Evolutionary conservation across 2,329 filamentous ascomycete species (phyloP).

Genomic region (Teratosphaeria zuluensis): DNA sequence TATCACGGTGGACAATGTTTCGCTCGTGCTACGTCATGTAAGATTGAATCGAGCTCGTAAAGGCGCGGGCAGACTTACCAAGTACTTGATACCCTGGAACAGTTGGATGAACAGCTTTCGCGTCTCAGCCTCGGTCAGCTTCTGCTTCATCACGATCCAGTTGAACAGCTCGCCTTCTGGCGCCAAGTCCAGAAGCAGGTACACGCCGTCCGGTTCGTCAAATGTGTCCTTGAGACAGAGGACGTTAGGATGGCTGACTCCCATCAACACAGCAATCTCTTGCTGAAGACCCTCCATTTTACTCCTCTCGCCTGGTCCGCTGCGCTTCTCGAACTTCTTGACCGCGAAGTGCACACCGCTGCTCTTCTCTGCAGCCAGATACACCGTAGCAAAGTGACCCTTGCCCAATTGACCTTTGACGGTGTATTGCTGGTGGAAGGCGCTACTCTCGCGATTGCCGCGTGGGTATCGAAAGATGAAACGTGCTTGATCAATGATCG

Average conservation of each 20-base stretch:
- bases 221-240: constrained; percentile 93
- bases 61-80: constrained; percentile 50
- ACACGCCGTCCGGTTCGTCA: constrained; percentile 81
- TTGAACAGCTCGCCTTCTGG: constrained; percentile 94
- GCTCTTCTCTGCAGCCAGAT: constrained; percentile 76
- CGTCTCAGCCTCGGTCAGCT: constrained; percentile 72
- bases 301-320: constrained; percentile 70
- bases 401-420: constrained; percentile 80
- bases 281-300: constrained; percentile 83
- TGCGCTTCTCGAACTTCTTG: constrained; percentile 84
- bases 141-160: constrained; percentile 82
- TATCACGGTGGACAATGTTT: constrained; percentile 93
- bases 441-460: constrained; percentile 55
- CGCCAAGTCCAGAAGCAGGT: constrained; percentile 82
- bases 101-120: constrained; percentile 83
- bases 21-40: constrained; percentile 67
- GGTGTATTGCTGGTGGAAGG: constrained; percentile 78
- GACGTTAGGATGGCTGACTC: constrained; percentile 89
- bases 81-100: constrained; percentile 87
- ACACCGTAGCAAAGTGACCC: constrained; percentile 90
- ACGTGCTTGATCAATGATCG: constrained; percentile 71
- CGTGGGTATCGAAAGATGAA: constrained; percentile 90
- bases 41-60: background rate
- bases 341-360: constrained; percentile 79
- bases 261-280: constrained; percentile 93